Percentiles rank a stretch among this genome's conserved stretches.
Conservation (phyloP, 2,329 filamentous ascomycete genomes). For the Claviceps maximensis region DNA sequence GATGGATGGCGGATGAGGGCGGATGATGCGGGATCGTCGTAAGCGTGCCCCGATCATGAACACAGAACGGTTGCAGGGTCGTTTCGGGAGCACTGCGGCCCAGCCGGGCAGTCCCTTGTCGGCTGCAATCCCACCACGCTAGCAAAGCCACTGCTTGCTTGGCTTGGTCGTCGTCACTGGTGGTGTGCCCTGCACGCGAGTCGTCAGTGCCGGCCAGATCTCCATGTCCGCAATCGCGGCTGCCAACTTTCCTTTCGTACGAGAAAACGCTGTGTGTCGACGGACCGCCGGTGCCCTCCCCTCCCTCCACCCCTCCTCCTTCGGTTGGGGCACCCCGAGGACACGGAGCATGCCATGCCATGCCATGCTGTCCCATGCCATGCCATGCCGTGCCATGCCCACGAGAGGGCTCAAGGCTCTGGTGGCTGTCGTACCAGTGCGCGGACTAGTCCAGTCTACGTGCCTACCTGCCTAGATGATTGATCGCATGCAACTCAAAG, state of each 20-base stretch:
- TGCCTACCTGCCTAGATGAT: background rate
- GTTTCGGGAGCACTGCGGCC: slow-evolving; percentile 10
- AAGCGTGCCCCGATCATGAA: background rate
- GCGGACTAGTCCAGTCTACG: background rate
- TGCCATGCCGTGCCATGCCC: background rate
- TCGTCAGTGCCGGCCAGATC: background rate
- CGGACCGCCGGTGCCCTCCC: background rate
- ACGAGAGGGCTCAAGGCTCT: background rate
- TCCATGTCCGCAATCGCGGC: slow-evolving; percentile 2
- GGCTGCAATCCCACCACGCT: background rate
- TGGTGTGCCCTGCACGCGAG: too few species aligned
- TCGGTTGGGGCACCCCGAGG: background rate
- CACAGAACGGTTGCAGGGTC: slow-evolving; percentile 4
- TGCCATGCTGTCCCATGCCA: background rate
- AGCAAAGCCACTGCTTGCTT: background rate
- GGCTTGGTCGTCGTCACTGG: background rate
- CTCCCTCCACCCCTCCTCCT: background rate
- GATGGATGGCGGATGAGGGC: background rate
- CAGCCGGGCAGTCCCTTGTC: slow-evolving; percentile 4
- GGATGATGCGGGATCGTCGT: background rate
- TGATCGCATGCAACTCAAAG: background rate
- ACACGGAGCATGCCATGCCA: background rate
- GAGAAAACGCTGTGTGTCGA: slow-evolving; percentile 1
- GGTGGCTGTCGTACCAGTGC: background rate
- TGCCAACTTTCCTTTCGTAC: slow-evolving; percentile 3